Evolutionary conservation across 176 grass and related monocot species (phyloP).

Genomic region (Microstegium vimineum): DNA sequence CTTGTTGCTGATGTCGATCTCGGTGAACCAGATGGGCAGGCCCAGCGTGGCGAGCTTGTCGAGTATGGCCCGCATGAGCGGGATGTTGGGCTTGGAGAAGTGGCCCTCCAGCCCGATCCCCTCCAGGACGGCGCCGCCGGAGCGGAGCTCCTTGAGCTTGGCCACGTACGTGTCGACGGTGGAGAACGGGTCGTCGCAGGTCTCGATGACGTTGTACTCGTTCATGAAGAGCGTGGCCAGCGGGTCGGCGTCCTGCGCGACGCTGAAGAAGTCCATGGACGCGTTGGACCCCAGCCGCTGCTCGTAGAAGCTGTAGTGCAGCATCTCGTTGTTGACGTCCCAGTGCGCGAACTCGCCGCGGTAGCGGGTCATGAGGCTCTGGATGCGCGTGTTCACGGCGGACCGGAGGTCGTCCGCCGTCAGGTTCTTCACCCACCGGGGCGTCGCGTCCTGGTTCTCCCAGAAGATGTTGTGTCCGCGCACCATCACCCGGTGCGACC

Average conservation of each 20-base stretch:
- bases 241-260: constrained; percentile 85
- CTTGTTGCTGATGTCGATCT: constrained; percentile 80
- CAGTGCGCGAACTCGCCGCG: constrained; percentile 95
- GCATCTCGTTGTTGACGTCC: constrained; percentile 99
- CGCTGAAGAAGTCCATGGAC: constrained; percentile 80
- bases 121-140: constrained; percentile 71
- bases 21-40: constrained; percentile 94
- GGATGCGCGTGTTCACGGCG: constrained; percentile 77
- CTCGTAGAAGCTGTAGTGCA: constrained; percentile 96
- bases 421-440: constrained; percentile 72
- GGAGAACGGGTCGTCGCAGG: constrained; percentile 78
- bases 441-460: constrained; percentile 91
- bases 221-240: constrained; percentile 98
- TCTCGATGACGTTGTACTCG: constrained; percentile 94
- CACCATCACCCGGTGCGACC: constrained; percentile 67
- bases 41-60: constrained; percentile 89
- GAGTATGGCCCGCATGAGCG: constrained; percentile 74
- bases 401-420: constrained; percentile 58
- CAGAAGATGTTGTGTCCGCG: constrained; percentile 99
- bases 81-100: constrained; percentile 86
- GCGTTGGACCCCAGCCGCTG: constrained; percentile 74
- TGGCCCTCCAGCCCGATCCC: constrained; percentile 87
- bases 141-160: constrained; percentile 57
- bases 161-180: constrained; percentile 74
- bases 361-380: constrained; percentile 78